Evolutionary conservation across 1,139 yeast genomes (phyloP), one percentile per base, ranked within the genome.

Genomic region (Meyerozyma elateridarum): DNA sequence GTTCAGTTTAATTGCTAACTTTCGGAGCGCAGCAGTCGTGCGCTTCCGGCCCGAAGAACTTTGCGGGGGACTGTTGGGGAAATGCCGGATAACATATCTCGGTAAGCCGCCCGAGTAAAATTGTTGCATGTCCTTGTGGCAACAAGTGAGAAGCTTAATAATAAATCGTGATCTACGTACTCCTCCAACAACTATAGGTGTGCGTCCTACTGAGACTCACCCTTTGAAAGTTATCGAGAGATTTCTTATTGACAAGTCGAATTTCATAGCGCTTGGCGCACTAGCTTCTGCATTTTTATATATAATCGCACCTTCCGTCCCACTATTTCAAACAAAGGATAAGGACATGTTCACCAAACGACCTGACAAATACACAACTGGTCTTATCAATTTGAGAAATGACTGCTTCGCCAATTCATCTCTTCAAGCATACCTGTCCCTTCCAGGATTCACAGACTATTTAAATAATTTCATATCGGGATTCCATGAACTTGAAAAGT

Each of bases 321-420:
- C 27, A 13, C 20, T 44, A 22, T 29, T 35, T 20, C 41, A 46
- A 11, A 35, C 45, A 13, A 32, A 35, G 22, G 27, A 32, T 12
- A 29, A 37, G 14, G 26, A 31, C 28, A 68, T 68, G 74, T 67
- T 68, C 38, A 51, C 68, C 27, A 76, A 72, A 43, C 62, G 88
- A 48, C 79, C 79, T n/a, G 93, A 79, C 48, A 79, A 73, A 44
- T 66, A 77, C 49, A 83, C 95, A 11, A 85, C 93, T 0, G 96
- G 96, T 3, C 63, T 89, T 29, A 68, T 80, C 43, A 91, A 89
- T 54, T 68, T 80, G 42, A 74, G 91, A 38, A 85, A 85, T 47
- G 96, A 88, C 52, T 89, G 97, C 55, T 89, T 85, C 59, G 96
- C 95, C 39, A 89, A 91, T 50, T 76, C 94, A n/a, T 80, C 89